phyloP scores from a whole-genome alignment of 495 filamentous ascomycete species.

The Podospora tetraspora region DNA sequence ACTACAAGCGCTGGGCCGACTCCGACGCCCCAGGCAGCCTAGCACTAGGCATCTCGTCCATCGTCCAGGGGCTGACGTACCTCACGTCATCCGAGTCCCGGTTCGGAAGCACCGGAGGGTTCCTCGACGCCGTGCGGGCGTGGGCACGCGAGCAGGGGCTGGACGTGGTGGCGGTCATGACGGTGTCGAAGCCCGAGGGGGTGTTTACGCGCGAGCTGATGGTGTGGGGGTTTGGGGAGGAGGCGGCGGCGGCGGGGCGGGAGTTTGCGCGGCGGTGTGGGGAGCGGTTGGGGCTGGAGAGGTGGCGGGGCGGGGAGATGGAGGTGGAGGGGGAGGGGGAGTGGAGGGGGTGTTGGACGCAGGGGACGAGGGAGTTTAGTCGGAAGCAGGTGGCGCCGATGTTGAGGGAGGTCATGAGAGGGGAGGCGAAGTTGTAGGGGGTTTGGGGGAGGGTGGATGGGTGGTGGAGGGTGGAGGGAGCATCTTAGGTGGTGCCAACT shows the following conservation, averaged over 20 bases:
- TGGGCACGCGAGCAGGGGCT: constrained; percentile 57
- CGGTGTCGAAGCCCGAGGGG: constrained; percentile 52
- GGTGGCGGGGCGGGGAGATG: constrained; percentile 44
- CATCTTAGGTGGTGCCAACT: neutral
- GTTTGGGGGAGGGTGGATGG: neutral
- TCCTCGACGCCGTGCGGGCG: constrained; percentile 30
- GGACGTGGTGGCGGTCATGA: constrained; percentile 72
- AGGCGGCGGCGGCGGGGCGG: constrained; percentile 42
- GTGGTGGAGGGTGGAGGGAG: neutral
- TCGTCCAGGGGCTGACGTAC: constrained; percentile 62
- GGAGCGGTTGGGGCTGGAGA: constrained; percentile 51
- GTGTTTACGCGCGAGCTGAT: constrained; percentile 69
- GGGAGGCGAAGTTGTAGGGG: constrained; percentile 27
- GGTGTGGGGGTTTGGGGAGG: constrained; percentile 53
- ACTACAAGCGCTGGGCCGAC: constrained; percentile 89
- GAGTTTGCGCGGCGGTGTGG: constrained; percentile 47
- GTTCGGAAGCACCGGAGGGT: constrained; percentile 25
- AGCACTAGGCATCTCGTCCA: constrained; percentile 67
- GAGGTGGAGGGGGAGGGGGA: constrained; percentile 38
- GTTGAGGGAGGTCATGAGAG: constrained; percentile 59
- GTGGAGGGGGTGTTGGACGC: constrained; percentile 59
- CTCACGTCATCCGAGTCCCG: constrained; percentile 50
- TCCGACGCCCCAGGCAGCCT: constrained; percentile 20
- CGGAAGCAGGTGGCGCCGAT: constrained; percentile 87
- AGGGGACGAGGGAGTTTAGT: constrained; percentile 62